phyloP scores from a whole-genome alignment of 495 filamentous ascomycete species.

The Hypoxylon intermedium region DNA sequence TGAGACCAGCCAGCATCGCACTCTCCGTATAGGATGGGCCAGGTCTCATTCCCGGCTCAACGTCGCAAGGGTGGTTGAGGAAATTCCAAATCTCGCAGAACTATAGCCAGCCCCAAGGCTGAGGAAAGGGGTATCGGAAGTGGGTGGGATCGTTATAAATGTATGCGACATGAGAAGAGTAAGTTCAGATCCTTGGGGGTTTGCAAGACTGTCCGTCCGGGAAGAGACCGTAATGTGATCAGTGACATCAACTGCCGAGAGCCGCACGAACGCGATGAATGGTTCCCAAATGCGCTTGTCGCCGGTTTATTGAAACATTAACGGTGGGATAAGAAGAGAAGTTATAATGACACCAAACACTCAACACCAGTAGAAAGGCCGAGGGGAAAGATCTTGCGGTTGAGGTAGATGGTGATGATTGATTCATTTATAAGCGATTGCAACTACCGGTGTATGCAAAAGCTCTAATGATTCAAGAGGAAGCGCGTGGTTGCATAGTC shows the following conservation, averaged over 20 bases:
- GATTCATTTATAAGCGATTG: constrained; percentile 14
- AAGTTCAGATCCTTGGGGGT: constrained; percentile 28
- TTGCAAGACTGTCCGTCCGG: constrained; percentile 14
- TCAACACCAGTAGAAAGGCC: constrained; percentile 40
- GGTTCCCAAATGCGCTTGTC: constrained; percentile 6
- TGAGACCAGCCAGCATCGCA: constrained; percentile 41
- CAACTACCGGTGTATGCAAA: constrained; percentile 14
- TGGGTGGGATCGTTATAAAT: constrained; percentile 17
- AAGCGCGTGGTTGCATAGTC: constrained; percentile 14
- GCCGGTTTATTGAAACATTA: constrained; percentile 43
- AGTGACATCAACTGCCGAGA: not conserved
- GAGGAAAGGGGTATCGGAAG: constrained; percentile 34
- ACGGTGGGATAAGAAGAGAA: constrained; percentile 29
- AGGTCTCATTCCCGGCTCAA: constrained; percentile 14
- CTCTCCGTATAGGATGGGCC: constrained; percentile 18
- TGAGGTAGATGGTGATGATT: constrained; percentile 15
- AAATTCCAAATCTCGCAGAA: constrained; percentile 24
- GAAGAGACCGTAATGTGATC: constrained; percentile 5
- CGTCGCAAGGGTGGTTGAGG: constrained; percentile 4
- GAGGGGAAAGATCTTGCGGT: constrained; percentile 32
- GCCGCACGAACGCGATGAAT: not conserved
- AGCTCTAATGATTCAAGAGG: constrained; percentile 23
- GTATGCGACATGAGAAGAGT: constrained; percentile 29
- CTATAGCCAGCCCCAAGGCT: constrained; percentile 34
- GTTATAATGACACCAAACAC: constrained; percentile 38